Evolutionary conservation across 2,329 filamentous ascomycete species (phyloP).

Genomic region (Ophiostoma perfectum): DNA sequence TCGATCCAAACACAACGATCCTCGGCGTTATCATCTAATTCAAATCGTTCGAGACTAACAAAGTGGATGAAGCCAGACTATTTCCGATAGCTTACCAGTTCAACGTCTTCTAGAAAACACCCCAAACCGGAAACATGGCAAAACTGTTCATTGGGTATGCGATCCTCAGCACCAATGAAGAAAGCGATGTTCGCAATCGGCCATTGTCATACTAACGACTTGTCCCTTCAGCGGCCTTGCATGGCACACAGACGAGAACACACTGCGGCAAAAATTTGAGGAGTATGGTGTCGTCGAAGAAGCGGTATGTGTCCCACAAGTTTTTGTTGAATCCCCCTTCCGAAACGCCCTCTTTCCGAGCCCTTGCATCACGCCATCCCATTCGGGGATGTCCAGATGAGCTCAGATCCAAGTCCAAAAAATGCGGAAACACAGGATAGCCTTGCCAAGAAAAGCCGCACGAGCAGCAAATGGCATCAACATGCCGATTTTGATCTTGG

Average conservation of each 20-base stretch:
- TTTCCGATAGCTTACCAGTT: background rate
- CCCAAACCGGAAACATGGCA: constrained; percentile 18
- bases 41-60: background rate
- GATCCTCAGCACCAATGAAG: too few species aligned
- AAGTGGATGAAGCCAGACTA: constrained; percentile 5
- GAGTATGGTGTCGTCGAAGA: constrained; percentile 88
- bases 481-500: background rate
- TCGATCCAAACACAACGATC: background rate
- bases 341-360: too few species aligned
- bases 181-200: background rate
- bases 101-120: background rate
- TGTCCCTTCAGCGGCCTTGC: constrained; percentile 71
- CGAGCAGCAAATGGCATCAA: too few species aligned
- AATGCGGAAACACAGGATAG: background rate
- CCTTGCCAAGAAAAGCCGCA: background rate
- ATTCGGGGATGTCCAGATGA: background rate
- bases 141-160: constrained; percentile 70
- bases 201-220: background rate
- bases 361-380: background rate
- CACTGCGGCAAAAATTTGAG: constrained; percentile 84
- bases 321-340: background rate
- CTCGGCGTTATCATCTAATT: background rate
- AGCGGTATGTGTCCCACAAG: constrained; percentile 62
- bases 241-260: constrained; percentile 93
- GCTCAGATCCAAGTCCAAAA: background rate